Conservation (phyloP, 345 rosid genomes). For the Aquilaria malaccensis region DNA sequence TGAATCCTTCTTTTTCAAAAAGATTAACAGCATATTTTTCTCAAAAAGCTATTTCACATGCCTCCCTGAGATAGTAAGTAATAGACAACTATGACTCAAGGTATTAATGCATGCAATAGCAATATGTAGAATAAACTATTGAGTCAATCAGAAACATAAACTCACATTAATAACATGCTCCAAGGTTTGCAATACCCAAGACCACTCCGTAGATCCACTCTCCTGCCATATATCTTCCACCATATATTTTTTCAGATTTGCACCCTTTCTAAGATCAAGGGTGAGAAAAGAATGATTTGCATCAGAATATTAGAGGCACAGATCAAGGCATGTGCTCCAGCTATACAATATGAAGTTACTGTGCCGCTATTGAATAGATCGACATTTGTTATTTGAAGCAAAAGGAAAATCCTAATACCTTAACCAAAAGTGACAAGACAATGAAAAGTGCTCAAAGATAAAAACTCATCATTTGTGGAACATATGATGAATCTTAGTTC, state of each 20-base stretch:
- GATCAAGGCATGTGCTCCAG: no score
- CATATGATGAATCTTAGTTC: no score
- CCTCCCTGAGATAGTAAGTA: slow-evolving; percentile 44
- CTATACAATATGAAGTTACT: no score
- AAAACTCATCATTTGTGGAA: no score
- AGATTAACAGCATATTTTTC: slow-evolving; percentile 44
- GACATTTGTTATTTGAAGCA: no score
- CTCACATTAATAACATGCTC: slow-evolving; percentile 59
- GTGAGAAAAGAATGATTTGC: slow-evolving; percentile 23
- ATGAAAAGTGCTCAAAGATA: no score
- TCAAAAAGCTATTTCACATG: slow-evolving; percentile 70
- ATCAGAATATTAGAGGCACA: no score
- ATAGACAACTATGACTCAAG: slow-evolving; percentile 10
- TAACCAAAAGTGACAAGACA: no score
- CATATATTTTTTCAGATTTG: slow-evolving; percentile 54
- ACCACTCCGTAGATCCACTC: slow-evolving; percentile 44
- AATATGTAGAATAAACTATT: slow-evolving; percentile 1
- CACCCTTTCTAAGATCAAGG: slow-evolving; percentile 78
- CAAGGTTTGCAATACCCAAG: slow-evolving; percentile 74
- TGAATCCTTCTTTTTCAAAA: slow-evolving; percentile 45
- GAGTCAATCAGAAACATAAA: slow-evolving; percentile 5
- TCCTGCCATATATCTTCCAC: slow-evolving; percentile 93
- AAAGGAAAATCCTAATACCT: no score
- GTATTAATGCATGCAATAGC: not conserved
- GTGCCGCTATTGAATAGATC: no score